A percentile compares a stretch with the other conserved stretches of the same genome.
phyloP scores from a whole-genome alignment of 768 basidiomycete species.

The Cyclocybe cylindracea region DNA sequence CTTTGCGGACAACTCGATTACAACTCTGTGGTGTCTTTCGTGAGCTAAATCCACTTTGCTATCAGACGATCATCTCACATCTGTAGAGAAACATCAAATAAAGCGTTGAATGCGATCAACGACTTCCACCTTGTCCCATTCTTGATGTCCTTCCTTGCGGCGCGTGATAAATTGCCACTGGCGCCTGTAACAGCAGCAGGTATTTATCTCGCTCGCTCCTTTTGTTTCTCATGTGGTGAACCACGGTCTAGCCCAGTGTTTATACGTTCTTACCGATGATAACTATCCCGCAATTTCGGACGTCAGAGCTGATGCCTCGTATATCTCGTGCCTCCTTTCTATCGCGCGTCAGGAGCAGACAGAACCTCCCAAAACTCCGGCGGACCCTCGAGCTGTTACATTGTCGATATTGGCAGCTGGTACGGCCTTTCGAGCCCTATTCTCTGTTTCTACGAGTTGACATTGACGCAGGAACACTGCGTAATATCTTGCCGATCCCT shows the following conservation, averaged over 20 bases:
- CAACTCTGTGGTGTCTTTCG: constrained; percentile 93
- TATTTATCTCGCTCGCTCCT: constrained; percentile 28
- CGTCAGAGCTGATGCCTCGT: constrained; percentile 58
- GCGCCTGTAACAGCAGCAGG: constrained; percentile 81
- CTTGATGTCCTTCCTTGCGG: constrained; percentile 85
- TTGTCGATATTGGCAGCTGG: constrained; percentile 75
- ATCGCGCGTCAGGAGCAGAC: constrained; percentile 46
- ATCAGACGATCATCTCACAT: constrained; percentile 23
- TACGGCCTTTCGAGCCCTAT: constrained; percentile 21
- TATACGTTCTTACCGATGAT: constrained; percentile 93
- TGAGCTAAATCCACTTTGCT: constrained; percentile 44
- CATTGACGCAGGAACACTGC: constrained; percentile 58
- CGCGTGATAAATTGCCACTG: constrained; percentile 67
- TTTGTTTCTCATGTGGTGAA: not conserved
- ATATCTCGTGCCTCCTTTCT: constrained; percentile 65
- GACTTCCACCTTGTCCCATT: constrained; percentile 77
- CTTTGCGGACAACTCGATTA: constrained; percentile 91
- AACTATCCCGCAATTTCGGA: constrained; percentile 75
- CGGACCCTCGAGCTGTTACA: constrained; percentile 49
- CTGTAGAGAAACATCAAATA: constrained; percentile 86
- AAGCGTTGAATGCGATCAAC: constrained; percentile 87
- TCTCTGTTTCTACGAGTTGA: not conserved
- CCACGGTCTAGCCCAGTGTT: constrained; percentile 69
- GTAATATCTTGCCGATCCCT: constrained; percentile 76
- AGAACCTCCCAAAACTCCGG: constrained; percentile 37